These are phyloP conservation scores for Trichoderma sp. DNA, from an alignment of 2,329 filamentous ascomycete genomes.

Conservation along the genomic window DNA sequence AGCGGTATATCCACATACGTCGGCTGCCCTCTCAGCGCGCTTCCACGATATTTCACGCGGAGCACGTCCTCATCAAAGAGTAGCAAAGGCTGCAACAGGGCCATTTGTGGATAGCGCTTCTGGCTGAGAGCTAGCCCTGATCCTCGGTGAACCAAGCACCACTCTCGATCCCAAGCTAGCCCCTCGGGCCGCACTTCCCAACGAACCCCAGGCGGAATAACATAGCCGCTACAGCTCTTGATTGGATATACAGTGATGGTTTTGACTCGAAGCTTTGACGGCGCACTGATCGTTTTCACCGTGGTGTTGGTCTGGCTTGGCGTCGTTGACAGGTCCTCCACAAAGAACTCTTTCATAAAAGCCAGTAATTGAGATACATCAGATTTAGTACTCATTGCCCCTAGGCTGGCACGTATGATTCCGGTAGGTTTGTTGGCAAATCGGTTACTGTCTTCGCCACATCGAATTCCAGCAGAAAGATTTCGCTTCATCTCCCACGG, in stretches of 20 bases:
- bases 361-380: conserved; percentile 73
- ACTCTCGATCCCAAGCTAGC: conserved; percentile 91
- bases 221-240: conserved; percentile 86
- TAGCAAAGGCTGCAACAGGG: conserved; percentile 72
- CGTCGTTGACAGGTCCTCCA: conserved; percentile 25
- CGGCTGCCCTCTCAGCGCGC: conserved; percentile 30
- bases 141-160: conserved; percentile 88
- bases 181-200: conserved; percentile 86
- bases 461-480: conserved; percentile 81
- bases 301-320: neutral
- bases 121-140: conserved; percentile 84
- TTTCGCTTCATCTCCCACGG: conserved; percentile 83
- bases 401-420: conserved; percentile 80
- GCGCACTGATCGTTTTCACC: rapidly evolving
- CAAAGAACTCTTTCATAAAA: conserved; percentile 73
- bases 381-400: conserved; percentile 79
- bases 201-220: conserved; percentile 59
- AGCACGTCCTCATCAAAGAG: conserved; percentile 70
- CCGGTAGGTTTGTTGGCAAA: conserved; percentile 85
- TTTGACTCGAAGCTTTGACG: conserved; percentile 50
- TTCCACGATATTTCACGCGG: conserved; percentile 56
- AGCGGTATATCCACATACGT: conserved; percentile 60
- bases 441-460: conserved; percentile 80
- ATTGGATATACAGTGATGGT: conserved; percentile 81
- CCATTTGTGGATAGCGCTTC: conserved; percentile 87